phyloP scores from a whole-genome alignment of 331 rosid species.

The Acacia concinna region DNA sequence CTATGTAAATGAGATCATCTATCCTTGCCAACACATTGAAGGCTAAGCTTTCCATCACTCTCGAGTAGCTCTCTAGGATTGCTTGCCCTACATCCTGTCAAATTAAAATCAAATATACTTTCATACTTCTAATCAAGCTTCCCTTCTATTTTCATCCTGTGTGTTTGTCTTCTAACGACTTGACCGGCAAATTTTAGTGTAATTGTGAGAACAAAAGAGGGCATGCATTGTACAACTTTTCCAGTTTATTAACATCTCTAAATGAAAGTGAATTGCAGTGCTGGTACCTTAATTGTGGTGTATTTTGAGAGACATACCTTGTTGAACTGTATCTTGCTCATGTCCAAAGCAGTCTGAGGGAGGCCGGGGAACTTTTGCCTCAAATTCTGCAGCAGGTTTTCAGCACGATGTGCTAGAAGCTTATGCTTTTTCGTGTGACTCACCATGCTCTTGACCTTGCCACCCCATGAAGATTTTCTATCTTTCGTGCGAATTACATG shows the following conservation, averaged over 20 bases:
- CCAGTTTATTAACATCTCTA: not conserved
- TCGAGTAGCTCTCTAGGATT: constrained; percentile 58
- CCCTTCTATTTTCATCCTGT: not conserved
- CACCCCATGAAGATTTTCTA: constrained; percentile 51
- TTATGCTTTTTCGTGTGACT: constrained; percentile 36
- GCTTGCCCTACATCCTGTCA: constrained; percentile 56
- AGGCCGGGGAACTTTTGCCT: constrained; percentile 50
- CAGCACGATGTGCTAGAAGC: constrained; percentile 48
- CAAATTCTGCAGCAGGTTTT: constrained; percentile 40
- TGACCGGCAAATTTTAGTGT: not conserved
- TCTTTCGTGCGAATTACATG: constrained; percentile 18
- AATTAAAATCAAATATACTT: not conserved
- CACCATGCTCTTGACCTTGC: constrained; percentile 45
- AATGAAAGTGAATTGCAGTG: not conserved
- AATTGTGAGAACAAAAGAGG: not conserved
- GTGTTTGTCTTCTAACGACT: not conserved
- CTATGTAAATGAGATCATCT: constrained; percentile 52
- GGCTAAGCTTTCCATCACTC: constrained; percentile 63
- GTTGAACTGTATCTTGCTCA: constrained; percentile 57
- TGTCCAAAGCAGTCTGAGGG: constrained; percentile 58
- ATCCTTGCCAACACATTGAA: constrained; percentile 55
- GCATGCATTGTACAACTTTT: not conserved
- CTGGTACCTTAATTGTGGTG: not conserved
- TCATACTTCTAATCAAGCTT: not conserved
- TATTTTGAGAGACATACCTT: constrained; percentile 33